phyloP scores from a whole-genome alignment of 2,329 filamentous ascomycete genomes.

The Fusarium papillatum region DNA sequence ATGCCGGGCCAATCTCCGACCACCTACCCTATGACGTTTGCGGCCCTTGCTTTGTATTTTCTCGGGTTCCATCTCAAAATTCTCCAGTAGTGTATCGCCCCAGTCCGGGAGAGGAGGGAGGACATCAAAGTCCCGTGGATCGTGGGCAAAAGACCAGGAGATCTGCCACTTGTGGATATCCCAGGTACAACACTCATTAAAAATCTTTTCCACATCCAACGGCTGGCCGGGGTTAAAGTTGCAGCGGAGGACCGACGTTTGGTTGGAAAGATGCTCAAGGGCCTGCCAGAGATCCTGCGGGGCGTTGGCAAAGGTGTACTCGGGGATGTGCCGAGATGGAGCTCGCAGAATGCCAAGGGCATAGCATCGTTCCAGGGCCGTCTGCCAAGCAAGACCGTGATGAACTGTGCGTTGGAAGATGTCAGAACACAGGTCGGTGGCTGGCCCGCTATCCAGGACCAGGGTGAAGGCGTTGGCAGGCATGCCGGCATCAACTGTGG shows the following conservation, averaged over 20 bases:
- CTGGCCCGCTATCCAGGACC: neutral
- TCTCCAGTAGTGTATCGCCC: neutral
- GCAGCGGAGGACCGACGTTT: neutral
- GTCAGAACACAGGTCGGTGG: neutral
- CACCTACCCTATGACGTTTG: neutral
- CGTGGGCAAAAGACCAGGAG: neutral
- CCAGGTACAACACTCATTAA: neutral
- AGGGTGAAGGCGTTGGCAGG: neutral
- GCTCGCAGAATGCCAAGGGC: neutral
- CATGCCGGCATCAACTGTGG: neutral
- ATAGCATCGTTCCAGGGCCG: rapidly evolving
- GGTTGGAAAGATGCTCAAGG: neutral
- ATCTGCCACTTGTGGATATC: neutral
- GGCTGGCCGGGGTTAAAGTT: neutral
- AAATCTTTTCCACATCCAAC: neutral
- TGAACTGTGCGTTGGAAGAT: conserved; percentile 5
- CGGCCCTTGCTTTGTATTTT: neutral
- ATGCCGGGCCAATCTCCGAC: neutral
- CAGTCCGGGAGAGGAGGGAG: neutral
- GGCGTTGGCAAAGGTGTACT: neutral
- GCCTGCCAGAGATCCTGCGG: neutral
- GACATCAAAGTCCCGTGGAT: neutral
- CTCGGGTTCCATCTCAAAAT: neutral
- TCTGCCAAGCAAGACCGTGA: neutral
- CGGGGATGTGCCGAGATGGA: neutral